These are phyloP conservation scores for Penicillium robsamsonii DNA, from an alignment of 495 filamentous ascomycete species.

Conservation along the genomic window DNA sequence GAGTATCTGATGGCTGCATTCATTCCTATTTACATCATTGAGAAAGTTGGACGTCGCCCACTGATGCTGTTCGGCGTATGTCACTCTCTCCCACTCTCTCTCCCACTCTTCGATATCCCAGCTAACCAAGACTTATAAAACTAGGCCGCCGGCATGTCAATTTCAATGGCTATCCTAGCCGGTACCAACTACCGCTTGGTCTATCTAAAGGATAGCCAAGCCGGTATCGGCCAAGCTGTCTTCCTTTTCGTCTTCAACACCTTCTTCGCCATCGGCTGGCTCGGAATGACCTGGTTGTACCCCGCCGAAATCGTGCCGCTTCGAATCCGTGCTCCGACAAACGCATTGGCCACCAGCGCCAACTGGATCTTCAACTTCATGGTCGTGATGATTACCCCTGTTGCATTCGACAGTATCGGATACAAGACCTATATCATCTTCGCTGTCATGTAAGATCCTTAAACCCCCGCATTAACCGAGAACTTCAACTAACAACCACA, in stretches of 20 bases:
- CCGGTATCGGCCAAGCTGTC: slow-evolving; percentile 45
- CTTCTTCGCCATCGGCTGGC: slow-evolving; percentile 70
- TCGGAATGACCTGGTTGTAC: slow-evolving; percentile 71
- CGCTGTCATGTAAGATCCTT: slow-evolving; percentile 25
- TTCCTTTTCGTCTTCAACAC: slow-evolving; percentile 62
- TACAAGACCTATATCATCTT: slow-evolving; percentile 73
- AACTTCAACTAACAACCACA: not conserved
- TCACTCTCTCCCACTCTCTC: no score
- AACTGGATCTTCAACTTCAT: slow-evolving; percentile 63
- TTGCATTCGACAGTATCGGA: slow-evolving; percentile 58
- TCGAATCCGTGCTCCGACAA: slow-evolving; percentile 27
- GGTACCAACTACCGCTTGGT: slow-evolving; percentile 38
- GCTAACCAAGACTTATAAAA: not conserved
- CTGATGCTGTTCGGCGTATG: slow-evolving; percentile 64
- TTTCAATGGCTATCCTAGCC: slow-evolving; percentile 60
- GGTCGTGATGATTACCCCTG: slow-evolving; percentile 60
- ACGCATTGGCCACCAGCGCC: slow-evolving; percentile 23
- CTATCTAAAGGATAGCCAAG: slow-evolving; percentile 29
- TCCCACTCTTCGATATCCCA: not conserved
- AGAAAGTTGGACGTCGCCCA: slow-evolving; percentile 60
- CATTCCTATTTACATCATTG: slow-evolving; percentile 63
- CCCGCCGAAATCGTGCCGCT: slow-evolving; percentile 59
- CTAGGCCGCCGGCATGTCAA: slow-evolving; percentile 53
- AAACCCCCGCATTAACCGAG: not conserved
- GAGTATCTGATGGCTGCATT: slow-evolving; percentile 69